Percentiles rank a stretch among this genome's conserved stretches.
phyloP scores from a whole-genome alignment of 2,329 filamentous ascomycete species.

The Neocucurbitaria cava region DNA sequence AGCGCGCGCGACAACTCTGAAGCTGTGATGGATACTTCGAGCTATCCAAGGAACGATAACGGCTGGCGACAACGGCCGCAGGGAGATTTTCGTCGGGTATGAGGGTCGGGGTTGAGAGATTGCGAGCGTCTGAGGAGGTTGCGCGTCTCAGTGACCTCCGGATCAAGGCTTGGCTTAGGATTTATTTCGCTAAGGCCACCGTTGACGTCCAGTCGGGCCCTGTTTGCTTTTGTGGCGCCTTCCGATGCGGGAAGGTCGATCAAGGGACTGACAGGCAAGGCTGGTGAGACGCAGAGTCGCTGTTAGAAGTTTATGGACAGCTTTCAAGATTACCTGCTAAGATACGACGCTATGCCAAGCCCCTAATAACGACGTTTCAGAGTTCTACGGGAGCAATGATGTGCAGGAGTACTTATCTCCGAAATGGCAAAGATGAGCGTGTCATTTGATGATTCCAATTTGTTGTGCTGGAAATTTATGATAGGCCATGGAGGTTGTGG shows the following conservation, averaged over 20 bases:
- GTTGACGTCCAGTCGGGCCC: constrained; percentile 33
- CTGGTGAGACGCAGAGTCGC: constrained; percentile 18
- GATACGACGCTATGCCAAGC: constrained; percentile 26
- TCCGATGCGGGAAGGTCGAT: constrained; percentile 28
- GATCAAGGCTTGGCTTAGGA: constrained; percentile 36
- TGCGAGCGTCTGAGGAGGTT: constrained; percentile 20
- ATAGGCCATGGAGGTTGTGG: neutral
- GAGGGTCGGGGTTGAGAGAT: constrained; percentile 11
- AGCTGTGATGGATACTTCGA: constrained; percentile 5
- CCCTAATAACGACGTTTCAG: constrained; percentile 38
- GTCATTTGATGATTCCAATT: neutral
- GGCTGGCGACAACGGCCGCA: constrained; percentile 22
- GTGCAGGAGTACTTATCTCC: constrained; percentile 21
- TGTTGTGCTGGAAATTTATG: neutral
- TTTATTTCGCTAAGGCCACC: constrained; percentile 46
- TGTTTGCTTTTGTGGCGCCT: constrained; percentile 31
- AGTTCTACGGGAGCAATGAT: constrained; percentile 27
- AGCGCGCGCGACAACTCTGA: constrained; percentile 18
- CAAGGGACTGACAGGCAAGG: constrained; percentile 31
- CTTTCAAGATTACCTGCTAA: constrained; percentile 20
- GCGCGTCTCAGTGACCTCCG: constrained; percentile 28
- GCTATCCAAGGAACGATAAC: constrained; percentile 3
- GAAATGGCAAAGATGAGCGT: constrained; percentile 5
- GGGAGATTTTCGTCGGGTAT: constrained; percentile 3
- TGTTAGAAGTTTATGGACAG: constrained; percentile 20